These are phyloP conservation scores for Aspergillus proliferans DNA, from an alignment of 2,329 filamentous ascomycete genomes.

Conservation along the genomic window DNA sequence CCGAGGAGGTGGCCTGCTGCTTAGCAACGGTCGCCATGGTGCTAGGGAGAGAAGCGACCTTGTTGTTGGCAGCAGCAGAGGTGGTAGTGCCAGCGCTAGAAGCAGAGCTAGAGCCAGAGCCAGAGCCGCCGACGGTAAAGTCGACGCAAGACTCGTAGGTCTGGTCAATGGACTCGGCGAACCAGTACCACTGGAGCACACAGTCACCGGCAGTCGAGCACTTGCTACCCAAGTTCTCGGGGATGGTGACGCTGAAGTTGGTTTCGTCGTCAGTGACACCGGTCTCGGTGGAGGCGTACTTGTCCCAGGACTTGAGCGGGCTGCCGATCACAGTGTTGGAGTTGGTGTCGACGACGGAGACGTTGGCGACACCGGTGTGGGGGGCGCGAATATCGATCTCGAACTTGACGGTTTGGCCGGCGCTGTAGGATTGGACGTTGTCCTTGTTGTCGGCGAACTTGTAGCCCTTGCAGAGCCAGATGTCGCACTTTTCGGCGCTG, in stretches of 20 bases:
- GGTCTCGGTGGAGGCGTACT: slow-evolving; percentile 26
- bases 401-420: slow-evolving; percentile 41
- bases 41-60: slow-evolving; percentile 6
- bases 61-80: slow-evolving; percentile 4
- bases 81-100: slow-evolving; percentile 6
- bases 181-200: slow-evolving; percentile 33
- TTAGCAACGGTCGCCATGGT: slow-evolving; percentile 9
- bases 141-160: slow-evolving; percentile 32
- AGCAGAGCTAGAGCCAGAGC: slow-evolving; percentile 9
- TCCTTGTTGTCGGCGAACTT: slow-evolving; percentile 51
- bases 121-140: slow-evolving; percentile 22
- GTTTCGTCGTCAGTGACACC: slow-evolving; percentile 21
- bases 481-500: slow-evolving; percentile 43
- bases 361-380: slow-evolving; percentile 45
- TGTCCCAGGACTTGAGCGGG: slow-evolving; percentile 27
- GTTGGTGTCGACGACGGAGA: slow-evolving; percentile 44
- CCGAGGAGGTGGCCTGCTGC: slow-evolving; percentile 6
- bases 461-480: slow-evolving; percentile 55
- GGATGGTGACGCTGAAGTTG: slow-evolving; percentile 27
- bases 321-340: slow-evolving; percentile 35
- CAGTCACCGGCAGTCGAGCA: slow-evolving; percentile 24
- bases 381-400: slow-evolving; percentile 42
- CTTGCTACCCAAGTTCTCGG: slow-evolving; percentile 20
- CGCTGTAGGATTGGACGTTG: slow-evolving; percentile 48
- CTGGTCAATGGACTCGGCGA: slow-evolving; percentile 27